Percentiles rank a stretch among this genome's conserved stretches.
phyloP scores from a whole-genome alignment of 1,284 basidiomycete genomes.

The Leccinum subrobustum region DNA sequence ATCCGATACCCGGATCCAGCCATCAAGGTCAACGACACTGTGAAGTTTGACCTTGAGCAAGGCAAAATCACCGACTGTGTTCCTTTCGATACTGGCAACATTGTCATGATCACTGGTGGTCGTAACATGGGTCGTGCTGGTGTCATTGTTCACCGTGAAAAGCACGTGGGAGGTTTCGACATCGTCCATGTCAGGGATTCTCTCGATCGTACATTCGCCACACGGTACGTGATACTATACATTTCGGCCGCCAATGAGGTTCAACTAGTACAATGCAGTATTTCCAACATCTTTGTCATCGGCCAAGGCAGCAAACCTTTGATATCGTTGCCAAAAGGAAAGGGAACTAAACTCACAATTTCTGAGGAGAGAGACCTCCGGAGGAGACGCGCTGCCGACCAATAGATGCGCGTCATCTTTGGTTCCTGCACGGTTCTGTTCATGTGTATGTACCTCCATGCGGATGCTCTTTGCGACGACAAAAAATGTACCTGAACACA shows the following conservation, averaged over 20 bases:
- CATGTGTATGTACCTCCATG: conserved; percentile 20
- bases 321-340: conserved; percentile 97
- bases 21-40: conserved; percentile 97
- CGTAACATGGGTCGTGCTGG: conserved; percentile 99
- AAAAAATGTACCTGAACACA: conserved; percentile 26
- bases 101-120: conserved; percentile 97
- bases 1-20: conserved; percentile 98
- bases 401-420: conserved; percentile 38
- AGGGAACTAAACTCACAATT: conserved; percentile 94
- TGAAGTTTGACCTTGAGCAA: conserved; percentile 96
- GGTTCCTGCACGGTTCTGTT: conserved; percentile 28
- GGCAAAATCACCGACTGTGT: conserved; percentile 94
- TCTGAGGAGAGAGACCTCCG: conserved; percentile 82
- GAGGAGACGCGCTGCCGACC: conserved; percentile 70
- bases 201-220: conserved; percentile 93
- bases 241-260: not conserved
- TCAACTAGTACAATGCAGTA: conserved; percentile 45
- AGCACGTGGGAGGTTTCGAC: conserved; percentile 97
- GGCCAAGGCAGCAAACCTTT: conserved; percentile 95
- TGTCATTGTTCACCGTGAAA: conserved; percentile 94
- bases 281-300: conserved; percentile 97
- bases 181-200: conserved; percentile 97
- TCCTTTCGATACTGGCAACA: conserved; percentile 97
- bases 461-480: conserved; percentile 13
- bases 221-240: conserved; percentile 62